Base-by-base conservation (phyloP, 2,329 filamentous ascomycete species). In the Aspergillus sp. region DNA sequence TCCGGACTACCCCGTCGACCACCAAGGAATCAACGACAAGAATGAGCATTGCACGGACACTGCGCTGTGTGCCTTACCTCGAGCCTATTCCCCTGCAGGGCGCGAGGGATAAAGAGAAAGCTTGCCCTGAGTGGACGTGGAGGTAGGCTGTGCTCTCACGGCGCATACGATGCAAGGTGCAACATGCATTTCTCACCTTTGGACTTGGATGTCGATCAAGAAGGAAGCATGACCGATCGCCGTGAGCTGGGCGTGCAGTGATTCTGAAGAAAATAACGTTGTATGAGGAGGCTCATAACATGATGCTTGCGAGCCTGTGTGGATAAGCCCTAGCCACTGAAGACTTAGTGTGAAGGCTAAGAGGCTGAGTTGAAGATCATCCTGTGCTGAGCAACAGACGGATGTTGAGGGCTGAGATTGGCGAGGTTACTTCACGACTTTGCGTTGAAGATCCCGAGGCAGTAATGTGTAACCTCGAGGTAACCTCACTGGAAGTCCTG, bases 381-480 rank as follows among this genome's bases (percentile, higher is more conserved):
- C 22, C 43, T 47, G 25, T 7, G 22, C 22, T 30, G 28, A 53
- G 38, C 25, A 54, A 41, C 13, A 9, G 47, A 25, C 53, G 25
- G 25, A 28, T 28, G 25, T 28, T 23, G 17, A 7, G 13, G 22
- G 41, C 31, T 30, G 23, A 55, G 19, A 57, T 34, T 19, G 31
- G 7, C 22, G 9, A 57, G 46, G 46, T 57, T 57, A 58, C 55
- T 52, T 58, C n/a, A 49, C 47, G 47, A 51, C 31, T 56, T 28
- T 25, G n/a, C 41, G 15, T 49, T 17, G 48, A 31, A 49, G n/a
- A 54, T 43, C 46, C 13, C 23, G 48, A 46, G 48, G 48, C 43
- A 34, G 31, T 34, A 17, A 54, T 47, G 58, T 54, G 58, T 60
- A 55, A 60, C 58, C 58, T 60, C 31, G 31, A 59, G 28, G 57